Percentiles rank a stretch among this genome's conserved stretches.
phyloP scores from a whole-genome alignment of 2,329 filamentous ascomycete species.

The Claviceps monticola region DNA sequence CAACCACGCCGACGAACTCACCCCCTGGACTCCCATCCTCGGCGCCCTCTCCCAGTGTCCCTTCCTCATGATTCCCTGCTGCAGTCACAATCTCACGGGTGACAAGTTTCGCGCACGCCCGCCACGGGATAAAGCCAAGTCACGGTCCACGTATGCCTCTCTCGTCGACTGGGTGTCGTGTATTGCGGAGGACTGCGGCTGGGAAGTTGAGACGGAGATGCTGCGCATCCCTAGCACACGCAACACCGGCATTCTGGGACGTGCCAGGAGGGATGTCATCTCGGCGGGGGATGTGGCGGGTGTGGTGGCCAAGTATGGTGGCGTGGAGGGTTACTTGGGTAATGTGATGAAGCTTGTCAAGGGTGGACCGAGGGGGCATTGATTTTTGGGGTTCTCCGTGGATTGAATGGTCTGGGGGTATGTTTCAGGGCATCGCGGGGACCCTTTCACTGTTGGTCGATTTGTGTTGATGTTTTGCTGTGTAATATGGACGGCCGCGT shows the following conservation, averaged over 20 bases:
- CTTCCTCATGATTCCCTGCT: slow-evolving; percentile 91
- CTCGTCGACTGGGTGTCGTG: slow-evolving; percentile 65
- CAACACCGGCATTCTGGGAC: slow-evolving; percentile 68
- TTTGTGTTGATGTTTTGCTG: no score
- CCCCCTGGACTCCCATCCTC: slow-evolving; percentile 86
- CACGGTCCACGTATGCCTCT: slow-evolving; percentile 64
- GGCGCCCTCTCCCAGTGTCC: slow-evolving; percentile 61
- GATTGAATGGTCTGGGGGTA: no score
- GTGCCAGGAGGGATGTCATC: slow-evolving; percentile 3
- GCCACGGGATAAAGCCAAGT: slow-evolving; percentile 34
- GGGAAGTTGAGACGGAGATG: slow-evolving; percentile 67
- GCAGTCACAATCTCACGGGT: slow-evolving; percentile 75
- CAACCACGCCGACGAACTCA: slow-evolving; percentile 94
- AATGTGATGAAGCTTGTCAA: slow-evolving; percentile 50
- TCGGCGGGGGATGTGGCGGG: slow-evolving; percentile 21
- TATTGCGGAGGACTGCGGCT: slow-evolving; percentile 61
- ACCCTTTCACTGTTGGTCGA: no score
- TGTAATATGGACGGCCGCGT: no score
- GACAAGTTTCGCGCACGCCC: slow-evolving; percentile 54
- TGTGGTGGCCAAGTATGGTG: slow-evolving; percentile 38
- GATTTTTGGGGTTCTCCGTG: background rate
- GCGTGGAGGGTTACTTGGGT: slow-evolving; percentile 43
- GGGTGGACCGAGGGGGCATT: slow-evolving; percentile 26
- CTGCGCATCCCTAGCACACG: slow-evolving; percentile 84
- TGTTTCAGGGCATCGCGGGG: no score